Percentiles rank a stretch among this genome's conserved stretches.
phyloP scores from a whole-genome alignment of 2,329 filamentous ascomycete species.

The Clarireedia hainanense region DNA sequence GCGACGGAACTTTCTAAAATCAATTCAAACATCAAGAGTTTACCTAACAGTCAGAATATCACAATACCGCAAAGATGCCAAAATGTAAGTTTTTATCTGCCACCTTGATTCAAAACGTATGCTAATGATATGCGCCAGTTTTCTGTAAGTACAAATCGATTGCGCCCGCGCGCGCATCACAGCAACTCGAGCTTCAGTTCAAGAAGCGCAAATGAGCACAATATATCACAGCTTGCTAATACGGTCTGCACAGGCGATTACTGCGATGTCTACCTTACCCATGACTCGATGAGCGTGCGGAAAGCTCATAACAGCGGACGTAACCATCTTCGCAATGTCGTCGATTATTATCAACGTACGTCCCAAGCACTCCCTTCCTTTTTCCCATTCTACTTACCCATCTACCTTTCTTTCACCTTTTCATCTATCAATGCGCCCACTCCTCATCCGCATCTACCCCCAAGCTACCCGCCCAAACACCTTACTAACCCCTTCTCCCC shows the following conservation, averaged over 20 bases:
- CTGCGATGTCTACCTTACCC: conserved; percentile 99
- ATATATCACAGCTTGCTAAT: conserved; percentile 2
- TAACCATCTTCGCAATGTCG: conserved; percentile 94
- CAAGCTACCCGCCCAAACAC: too few species aligned
- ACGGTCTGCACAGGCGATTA: conserved; percentile 61
- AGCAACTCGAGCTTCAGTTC: not conserved
- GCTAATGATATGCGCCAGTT: conserved; percentile 46
- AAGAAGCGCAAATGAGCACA: conserved; percentile 1
- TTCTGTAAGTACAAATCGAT: conserved; percentile 50
- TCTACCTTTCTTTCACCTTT: not conserved
- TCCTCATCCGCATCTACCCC: not conserved
- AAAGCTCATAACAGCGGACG: conserved; percentile 96
- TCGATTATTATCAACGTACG: conserved; percentile 95
- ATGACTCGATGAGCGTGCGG: conserved; percentile 99
- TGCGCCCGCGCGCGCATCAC: conserved; percentile 2
- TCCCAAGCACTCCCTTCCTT: conserved; percentile 10
- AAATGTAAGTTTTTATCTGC: conserved; percentile 60
- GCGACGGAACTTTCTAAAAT: not conserved
- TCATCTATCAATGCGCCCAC: not conserved
- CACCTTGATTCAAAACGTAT: conserved; percentile 9
- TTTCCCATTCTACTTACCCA: not conserved
- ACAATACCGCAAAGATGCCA: conserved; percentile 54
- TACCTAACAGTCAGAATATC: not conserved
- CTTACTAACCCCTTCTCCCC: not conserved
- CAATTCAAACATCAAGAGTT: not conserved